phyloP scores from a whole-genome alignment of 2,329 filamentous ascomycete species.

The Penicillium glabrum region DNA sequence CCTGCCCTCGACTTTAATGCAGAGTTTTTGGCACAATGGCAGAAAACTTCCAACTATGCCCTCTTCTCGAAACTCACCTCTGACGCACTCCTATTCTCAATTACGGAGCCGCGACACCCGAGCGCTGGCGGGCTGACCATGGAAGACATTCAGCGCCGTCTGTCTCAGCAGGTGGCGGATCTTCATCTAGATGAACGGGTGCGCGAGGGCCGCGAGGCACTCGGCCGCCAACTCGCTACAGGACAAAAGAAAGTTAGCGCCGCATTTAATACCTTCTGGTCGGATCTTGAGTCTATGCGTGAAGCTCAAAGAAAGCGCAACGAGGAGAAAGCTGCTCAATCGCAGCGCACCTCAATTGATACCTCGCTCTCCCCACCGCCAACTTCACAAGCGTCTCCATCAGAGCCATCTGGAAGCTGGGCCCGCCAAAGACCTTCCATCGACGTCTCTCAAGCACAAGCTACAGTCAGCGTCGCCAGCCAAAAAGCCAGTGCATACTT shows the following conservation, averaged over 20 bases:
- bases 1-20: conserved; percentile 78
- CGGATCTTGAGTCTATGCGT: conserved; percentile 80
- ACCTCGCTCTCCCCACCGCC: conserved; percentile 22
- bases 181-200: conserved; percentile 90
- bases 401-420: conserved; percentile 25
- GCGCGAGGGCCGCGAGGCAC: conserved; percentile 75
- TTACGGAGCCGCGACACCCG: conserved; percentile 89
- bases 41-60: conserved; percentile 82
- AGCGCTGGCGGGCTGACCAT: conserved; percentile 90
- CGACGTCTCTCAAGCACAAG: conserved; percentile 56
- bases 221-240: conserved; percentile 85
- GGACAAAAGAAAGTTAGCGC: conserved; percentile 85
- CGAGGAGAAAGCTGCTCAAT: conserved; percentile 34
- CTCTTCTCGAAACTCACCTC: conserved; percentile 75
- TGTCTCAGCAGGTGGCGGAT: conserved; percentile 90
- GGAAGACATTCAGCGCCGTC: conserved; percentile 86
- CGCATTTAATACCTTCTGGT: conserved; percentile 84
- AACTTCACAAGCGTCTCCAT: conserved; percentile 19
- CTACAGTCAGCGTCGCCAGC: conserved; percentile 54
- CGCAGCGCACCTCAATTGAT: conserved; percentile 32
- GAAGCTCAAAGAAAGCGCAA: conserved; percentile 65
- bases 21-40: conserved; percentile 88
- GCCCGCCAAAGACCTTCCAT: conserved; percentile 37
- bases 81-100: conserved; percentile 87
- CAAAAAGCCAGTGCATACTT: conserved; percentile 62